phyloP scores from a whole-genome alignment of 1,284 basidiomycete genomes.

The Xerocomus minutiporus region DNA sequence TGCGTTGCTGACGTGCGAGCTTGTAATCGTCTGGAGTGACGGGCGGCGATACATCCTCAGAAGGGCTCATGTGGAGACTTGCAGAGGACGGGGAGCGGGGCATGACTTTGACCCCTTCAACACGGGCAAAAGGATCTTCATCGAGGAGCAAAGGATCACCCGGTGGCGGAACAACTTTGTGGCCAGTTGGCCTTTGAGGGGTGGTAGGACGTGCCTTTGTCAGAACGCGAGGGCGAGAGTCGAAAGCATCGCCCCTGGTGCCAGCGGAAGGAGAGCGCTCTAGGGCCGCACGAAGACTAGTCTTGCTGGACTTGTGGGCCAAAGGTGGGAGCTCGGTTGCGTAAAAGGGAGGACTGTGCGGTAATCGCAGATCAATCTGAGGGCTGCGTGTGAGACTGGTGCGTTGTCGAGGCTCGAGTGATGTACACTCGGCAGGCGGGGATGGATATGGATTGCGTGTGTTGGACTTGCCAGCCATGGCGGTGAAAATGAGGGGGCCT shows the following conservation, averaged over 20 bases:
- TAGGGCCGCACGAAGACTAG: constrained; percentile 7
- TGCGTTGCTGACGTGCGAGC: constrained; percentile 36
- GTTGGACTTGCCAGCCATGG: constrained; percentile 22
- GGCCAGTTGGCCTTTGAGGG: constrained; percentile 21
- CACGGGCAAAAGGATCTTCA: constrained; percentile 57
- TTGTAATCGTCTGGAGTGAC: constrained; percentile 38
- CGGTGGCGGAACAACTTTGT: constrained; percentile 9
- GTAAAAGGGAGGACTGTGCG: constrained; percentile 1
- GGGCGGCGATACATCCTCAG: constrained; percentile 9
- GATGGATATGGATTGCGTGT: constrained; percentile 23
- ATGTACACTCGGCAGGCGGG: constrained; percentile 24
- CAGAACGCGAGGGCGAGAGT: constrained; percentile 24
- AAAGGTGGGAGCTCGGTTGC: constrained; percentile 15
- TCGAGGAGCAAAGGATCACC: constrained; percentile 37
- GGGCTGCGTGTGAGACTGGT: constrained; percentile 2
- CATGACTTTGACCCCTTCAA: constrained; percentile 44
- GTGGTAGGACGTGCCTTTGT: constrained; percentile 31
- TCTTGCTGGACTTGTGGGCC: constrained; percentile 18
- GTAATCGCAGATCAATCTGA: constrained; percentile 1
- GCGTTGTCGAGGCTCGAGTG: constrained; percentile 8
- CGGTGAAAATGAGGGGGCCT: constrained; percentile 41
- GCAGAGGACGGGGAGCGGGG: constrained; percentile 13
- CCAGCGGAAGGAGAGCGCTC: constrained; percentile 13
- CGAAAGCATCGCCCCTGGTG: constrained; percentile 14
- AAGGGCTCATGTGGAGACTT: neutral